These are phyloP conservation scores for Macrophomina tecta DNA, from an alignment of 2,329 filamentous ascomycete species.

Conservation along the genomic window DNA sequence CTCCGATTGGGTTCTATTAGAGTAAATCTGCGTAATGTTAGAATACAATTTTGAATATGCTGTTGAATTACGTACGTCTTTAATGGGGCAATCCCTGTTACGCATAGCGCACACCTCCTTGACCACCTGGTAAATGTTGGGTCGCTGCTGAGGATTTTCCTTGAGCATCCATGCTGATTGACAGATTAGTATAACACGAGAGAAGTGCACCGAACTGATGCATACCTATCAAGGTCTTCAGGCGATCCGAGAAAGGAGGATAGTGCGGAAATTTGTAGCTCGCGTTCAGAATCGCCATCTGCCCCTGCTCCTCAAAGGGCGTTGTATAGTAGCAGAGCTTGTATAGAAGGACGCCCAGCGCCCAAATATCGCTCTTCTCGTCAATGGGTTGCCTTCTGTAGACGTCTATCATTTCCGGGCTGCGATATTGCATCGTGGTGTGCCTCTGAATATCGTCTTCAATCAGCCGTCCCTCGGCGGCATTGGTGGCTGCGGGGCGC, in stretches of 20 bases:
- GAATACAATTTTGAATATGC: constrained; percentile 16
- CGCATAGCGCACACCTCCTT: constrained; percentile 88
- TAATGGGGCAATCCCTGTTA: constrained; percentile 82
- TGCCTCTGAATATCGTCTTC: constrained; percentile 98
- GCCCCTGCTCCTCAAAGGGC: constrained; percentile 95
- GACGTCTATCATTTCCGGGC: constrained; percentile 98
- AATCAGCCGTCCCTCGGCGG: constrained; percentile 86
- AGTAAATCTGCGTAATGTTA: constrained; percentile 54
- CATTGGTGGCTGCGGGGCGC: constrained; percentile 81
- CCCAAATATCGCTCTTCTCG: constrained; percentile 99
- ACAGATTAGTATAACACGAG: constrained; percentile 20
- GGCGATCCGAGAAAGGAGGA: constrained; percentile 84
- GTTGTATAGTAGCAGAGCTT: constrained; percentile 99
- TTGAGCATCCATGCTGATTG: constrained; percentile 83
- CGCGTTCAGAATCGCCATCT: constrained; percentile 95
- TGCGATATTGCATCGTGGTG: constrained; percentile 95
- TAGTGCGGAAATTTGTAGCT: constrained; percentile 90
- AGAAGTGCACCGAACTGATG: constrained; percentile 14
- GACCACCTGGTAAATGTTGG: constrained; percentile 93
- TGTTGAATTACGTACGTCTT: constrained; percentile 70
- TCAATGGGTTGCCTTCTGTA: constrained; percentile 96
- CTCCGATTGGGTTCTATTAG: constrained; percentile 67
- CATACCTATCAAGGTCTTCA: constrained; percentile 89
- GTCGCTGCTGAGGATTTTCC: constrained; percentile 78
- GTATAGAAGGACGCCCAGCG: constrained; percentile 90